Percentiles rank a stretch among this genome's conserved stretches.
phyloP scores from a whole-genome alignment of 192 early-diverging fungal genomes.

The Rhizoclosmatium globosum region DNA sequence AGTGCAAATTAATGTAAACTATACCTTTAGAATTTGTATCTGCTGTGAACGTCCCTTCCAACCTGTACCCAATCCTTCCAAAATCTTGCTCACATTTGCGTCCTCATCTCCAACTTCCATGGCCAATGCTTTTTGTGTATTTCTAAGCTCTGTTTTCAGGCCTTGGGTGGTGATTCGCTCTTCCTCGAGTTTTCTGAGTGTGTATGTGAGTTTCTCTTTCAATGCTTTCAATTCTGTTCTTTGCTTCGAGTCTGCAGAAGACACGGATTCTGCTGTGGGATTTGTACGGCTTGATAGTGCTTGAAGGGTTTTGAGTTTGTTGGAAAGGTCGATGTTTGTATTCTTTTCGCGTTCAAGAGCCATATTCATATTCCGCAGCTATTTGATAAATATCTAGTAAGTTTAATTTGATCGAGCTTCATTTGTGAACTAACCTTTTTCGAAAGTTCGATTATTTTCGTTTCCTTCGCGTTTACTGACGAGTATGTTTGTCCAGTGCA shows the following conservation, averaged over 20 bases:
- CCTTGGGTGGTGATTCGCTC: slow-evolving; percentile 11
- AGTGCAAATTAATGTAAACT: neutral
- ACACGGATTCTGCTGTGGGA: neutral
- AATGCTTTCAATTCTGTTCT: slow-evolving; percentile 1
- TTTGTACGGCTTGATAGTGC: neutral
- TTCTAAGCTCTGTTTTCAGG: slow-evolving; percentile 17
- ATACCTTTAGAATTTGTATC: slow-evolving; percentile 30
- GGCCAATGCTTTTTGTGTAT: slow-evolving; percentile 35
- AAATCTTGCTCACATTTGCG: neutral
- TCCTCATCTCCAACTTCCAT: slow-evolving; percentile 23
- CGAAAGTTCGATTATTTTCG: slow-evolving; percentile 34
- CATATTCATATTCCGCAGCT: slow-evolving; percentile 24
- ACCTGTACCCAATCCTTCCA: slow-evolving; percentile 16
- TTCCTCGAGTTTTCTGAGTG: slow-evolving; percentile 26
- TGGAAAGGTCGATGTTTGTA: slow-evolving; percentile 18
- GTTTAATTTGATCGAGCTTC: neutral
- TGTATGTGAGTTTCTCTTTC: slow-evolving; percentile 12
- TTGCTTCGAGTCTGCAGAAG: neutral
- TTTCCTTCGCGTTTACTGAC: slow-evolving; percentile 23
- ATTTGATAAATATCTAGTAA: neutral
- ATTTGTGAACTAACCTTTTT: slow-evolving; percentile 21
- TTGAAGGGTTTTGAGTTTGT: slow-evolving; percentile 29
- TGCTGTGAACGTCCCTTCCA: slow-evolving; percentile 38
- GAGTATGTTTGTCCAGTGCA: neutral
- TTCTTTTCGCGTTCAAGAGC: slow-evolving; percentile 30